Evolutionary conservation across 2,329 filamentous ascomycete genomes (phyloP), one percentile per base, ranked within the genome.

Genomic region (Pseudopyrenochaeta lycopersici): DNA sequence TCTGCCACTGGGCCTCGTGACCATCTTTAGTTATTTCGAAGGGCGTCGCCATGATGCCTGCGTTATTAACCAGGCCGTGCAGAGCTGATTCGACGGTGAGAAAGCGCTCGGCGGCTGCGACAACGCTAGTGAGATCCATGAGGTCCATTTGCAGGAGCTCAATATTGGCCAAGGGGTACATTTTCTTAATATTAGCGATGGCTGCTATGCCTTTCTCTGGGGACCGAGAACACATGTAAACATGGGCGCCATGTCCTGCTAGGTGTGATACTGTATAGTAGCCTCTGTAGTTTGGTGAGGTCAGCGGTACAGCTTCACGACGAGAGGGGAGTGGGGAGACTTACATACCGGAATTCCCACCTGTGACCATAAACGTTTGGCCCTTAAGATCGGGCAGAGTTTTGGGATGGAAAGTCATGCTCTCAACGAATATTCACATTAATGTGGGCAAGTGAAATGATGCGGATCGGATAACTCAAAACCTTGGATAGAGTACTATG

Each of bases 1-100:
- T 79, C 21, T 75, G 79, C 53, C 81, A 77, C 41, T 81, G 78
- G 11, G 74, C 63, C 59, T 82, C 80, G 58, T 78, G 77, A 23
- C 78, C 78, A 35, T 81, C 77, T 20, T 66, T 56, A 1, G 76
- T 79, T 11, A 49, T 45, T 12, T 38, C 41, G 20, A 39, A 64
- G 1, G 57, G 71, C 29, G 76, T 66, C n/a, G 76, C 76, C 67
- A 70, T 70, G 18, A 70, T 63, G 12, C 60, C 67, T 2, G 78
- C 78, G 51, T 80, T 80, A 55, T 73, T 68, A 49, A 79, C 68
- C 6, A 80, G 63, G 36, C 79, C 66, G 54, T 80, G 74, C 11
- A 81, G 66, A 1, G 10, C 63, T 5, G 52, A 43, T n/a, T 64
- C 52, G 10, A 71, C 67, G 9, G 55, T 29, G 2, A 62, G 46